Conservation (phyloP, 2,329 filamentous ascomycete genomes). For the Trichoderma hamatum region DNA sequence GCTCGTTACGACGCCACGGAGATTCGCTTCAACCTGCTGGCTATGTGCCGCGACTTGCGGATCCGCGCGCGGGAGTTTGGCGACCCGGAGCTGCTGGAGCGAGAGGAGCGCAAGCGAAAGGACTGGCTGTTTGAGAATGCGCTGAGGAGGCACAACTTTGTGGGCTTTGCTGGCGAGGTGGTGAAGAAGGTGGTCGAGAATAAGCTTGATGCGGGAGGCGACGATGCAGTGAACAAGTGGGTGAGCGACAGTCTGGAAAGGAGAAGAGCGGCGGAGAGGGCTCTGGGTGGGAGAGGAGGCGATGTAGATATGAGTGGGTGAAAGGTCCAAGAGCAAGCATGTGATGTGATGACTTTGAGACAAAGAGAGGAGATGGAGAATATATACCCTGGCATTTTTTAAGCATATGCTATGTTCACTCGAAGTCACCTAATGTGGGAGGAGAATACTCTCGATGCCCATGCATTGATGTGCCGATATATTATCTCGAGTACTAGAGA, state of each 20-base stretch:
- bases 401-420: not conserved
- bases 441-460: not conserved
- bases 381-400: conserved; percentile 17
- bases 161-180: conserved; percentile 90
- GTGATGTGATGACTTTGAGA: not conserved
- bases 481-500: not conserved
- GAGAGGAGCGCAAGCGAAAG: conserved; percentile 80
- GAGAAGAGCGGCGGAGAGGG: conserved; percentile 48
- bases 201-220: conserved; percentile 69
- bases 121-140: conserved; percentile 97
- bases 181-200: conserved; percentile 79
- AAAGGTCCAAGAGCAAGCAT: not conserved
- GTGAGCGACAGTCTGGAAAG: conserved; percentile 66
- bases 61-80: conserved; percentile 78
- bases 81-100: conserved; percentile 74
- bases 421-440: not conserved
- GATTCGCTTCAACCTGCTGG: conserved; percentile 94
- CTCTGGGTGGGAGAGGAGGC: conserved; percentile 38
- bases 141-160: conserved; percentile 89
- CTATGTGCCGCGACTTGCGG: conserved; percentile 84
- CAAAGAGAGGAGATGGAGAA: not conserved
- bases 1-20: conserved; percentile 82
- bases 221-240: conserved; percentile 71
- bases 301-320: conserved; percentile 49
- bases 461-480: not conserved